These are phyloP conservation scores for Yarrowia sp. DNA, from an alignment of 805 yeast species.

Conservation along the genomic window DNA sequence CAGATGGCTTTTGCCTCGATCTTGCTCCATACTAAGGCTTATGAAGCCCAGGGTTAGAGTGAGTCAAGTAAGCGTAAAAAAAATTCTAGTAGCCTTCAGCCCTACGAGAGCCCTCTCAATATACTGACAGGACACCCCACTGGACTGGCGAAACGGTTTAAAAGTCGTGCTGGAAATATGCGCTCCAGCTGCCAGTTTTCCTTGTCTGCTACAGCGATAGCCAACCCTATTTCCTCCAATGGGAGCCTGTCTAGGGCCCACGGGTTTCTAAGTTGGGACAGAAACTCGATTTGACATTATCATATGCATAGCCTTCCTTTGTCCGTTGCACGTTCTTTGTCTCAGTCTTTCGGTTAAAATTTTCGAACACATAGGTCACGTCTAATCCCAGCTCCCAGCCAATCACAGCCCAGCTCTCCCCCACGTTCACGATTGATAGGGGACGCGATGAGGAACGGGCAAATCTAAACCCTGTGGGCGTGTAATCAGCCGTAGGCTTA, in stretches of 20 bases:
- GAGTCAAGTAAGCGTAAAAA: neutral
- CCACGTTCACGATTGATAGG: constrained; percentile 24
- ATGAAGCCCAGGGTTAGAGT: neutral
- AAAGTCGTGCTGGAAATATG: constrained; percentile 9
- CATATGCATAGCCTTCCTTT: constrained; percentile 6
- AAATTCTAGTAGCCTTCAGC: neutral
- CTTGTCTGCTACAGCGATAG: neutral
- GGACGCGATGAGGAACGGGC: constrained; percentile 3
- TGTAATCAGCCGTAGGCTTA: neutral
- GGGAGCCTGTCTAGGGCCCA: neutral
- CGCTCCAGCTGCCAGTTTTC: constrained; percentile 1
- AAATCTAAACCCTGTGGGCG: neutral
- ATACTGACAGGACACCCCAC: neutral
- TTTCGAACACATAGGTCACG: constrained; percentile 5
- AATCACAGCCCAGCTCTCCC: neutral
- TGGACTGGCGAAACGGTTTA: neutral
- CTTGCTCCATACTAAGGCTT: constrained; percentile 8
- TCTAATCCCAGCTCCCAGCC: neutral
- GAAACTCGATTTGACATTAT: constrained; percentile 2
- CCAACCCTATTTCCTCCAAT: constrained; percentile 15
- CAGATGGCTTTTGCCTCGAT: neutral
- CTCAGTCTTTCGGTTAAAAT: constrained; percentile 4
- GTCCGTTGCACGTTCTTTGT: neutral
- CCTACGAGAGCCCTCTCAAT: neutral
- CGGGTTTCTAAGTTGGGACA: neutral